Evolutionary conservation across 73 alveolate species (phyloP).

Genomic region (Paramecium octaurelia): DNA sequence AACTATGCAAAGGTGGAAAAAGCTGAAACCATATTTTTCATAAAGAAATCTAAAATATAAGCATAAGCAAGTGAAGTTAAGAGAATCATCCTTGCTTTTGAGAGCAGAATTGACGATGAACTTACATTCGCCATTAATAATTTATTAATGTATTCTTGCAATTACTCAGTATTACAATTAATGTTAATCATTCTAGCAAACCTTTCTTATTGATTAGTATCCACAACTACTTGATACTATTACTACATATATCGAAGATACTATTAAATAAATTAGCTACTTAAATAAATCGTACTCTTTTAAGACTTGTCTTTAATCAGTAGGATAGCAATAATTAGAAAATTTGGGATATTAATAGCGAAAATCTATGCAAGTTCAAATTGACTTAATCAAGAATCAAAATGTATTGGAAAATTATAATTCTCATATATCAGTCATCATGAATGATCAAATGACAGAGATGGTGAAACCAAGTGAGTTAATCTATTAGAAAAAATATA

Average conservation of each 20-base stretch:
- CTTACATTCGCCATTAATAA: slow-evolving; percentile 97
- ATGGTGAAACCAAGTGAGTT: background rate
- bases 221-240: slow-evolving; percentile 53
- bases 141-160: slow-evolving; percentile 91
- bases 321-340: background rate
- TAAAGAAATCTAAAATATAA: slow-evolving; percentile 40
- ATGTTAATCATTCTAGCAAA: background rate
- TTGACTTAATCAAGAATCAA: background rate
- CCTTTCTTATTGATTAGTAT: slow-evolving; percentile 35
- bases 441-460: background rate
- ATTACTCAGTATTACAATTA: slow-evolving; percentile 15
- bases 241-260: slow-evolving; percentile 50
- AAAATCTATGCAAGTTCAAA: background rate
- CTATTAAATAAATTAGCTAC: slow-evolving; percentile 12
- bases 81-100: slow-evolving; percentile 97
- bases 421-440: background rate
- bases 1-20: background rate
- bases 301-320: background rate
- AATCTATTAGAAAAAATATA: background rate
- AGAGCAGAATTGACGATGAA: slow-evolving; percentile 92
- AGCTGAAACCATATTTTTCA: background rate
- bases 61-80: slow-evolving; percentile 66
- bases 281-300: background rate
- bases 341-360: background rate
- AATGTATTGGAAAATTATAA: slow-evolving; percentile 20